Conservation (phyloP, 2,329 filamentous ascomycete species). For the Neopestalotiopsis sp. region DNA sequence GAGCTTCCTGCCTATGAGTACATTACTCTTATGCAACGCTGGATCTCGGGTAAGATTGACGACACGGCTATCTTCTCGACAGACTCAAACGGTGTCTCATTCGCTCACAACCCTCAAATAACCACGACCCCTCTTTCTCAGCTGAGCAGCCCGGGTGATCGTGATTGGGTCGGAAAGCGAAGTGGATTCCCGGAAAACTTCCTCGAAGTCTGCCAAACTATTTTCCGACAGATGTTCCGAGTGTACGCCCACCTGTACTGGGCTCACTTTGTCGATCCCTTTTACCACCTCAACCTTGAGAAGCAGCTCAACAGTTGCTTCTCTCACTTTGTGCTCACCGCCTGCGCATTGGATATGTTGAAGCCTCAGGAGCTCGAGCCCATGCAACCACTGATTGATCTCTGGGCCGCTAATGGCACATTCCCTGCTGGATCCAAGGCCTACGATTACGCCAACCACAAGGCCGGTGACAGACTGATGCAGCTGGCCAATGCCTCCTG, state of each 20-base stretch:
- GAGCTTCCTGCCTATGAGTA: constrained; percentile 93
- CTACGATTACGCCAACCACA: constrained; percentile 67
- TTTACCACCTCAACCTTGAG: constrained; percentile 81
- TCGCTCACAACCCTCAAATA: constrained; percentile 65
- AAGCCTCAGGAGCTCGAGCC: constrained; percentile 91
- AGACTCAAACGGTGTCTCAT: constrained; percentile 74
- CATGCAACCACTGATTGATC: constrained; percentile 91
- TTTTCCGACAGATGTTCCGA: constrained; percentile 98
- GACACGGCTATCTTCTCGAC: constrained; percentile 91
- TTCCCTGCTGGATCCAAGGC: constrained; percentile 78
- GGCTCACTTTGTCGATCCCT: constrained; percentile 86
- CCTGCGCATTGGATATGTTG: constrained; percentile 81
- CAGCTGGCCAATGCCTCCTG: constrained; percentile 43
- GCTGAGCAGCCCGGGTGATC: constrained; percentile 64
- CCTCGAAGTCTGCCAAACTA: constrained; percentile 86
- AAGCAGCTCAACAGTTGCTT: constrained; percentile 88
- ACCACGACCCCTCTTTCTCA: constrained; percentile 65
- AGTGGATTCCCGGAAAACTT: constrained; percentile 93
- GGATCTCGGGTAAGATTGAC: constrained; percentile 95
- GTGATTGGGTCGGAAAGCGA: constrained; percentile 85
- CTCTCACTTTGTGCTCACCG: constrained; percentile 81
- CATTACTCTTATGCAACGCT: constrained; percentile 94
- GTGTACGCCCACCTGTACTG: constrained; percentile 98
- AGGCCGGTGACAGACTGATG: constrained; percentile 63
- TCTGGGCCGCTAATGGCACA: constrained; percentile 88